These are phyloP conservation scores for Tillandsia leiboldiana DNA, from an alignment of 176 grass and related monocot species.

Conservation along the genomic window DNA sequence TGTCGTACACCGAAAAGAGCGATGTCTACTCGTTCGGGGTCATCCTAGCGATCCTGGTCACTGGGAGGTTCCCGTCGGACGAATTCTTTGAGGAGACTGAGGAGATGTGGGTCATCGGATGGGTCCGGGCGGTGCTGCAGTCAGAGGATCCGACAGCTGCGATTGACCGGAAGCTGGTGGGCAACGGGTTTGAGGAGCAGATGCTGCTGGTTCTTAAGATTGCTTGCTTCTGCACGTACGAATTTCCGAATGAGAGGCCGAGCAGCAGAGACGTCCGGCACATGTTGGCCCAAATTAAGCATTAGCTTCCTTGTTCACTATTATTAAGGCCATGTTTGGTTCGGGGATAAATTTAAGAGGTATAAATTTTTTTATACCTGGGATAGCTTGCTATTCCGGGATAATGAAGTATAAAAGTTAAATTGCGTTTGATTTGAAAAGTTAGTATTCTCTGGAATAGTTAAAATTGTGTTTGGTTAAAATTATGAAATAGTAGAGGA, in stretches of 20 bases:
- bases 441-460: too few relatives aligned
- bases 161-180: slow-evolving; percentile 43
- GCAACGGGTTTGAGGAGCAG: slow-evolving; percentile 48
- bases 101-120: slow-evolving; percentile 45
- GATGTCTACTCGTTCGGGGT: slow-evolving; percentile 90
- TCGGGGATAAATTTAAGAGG: too few relatives aligned
- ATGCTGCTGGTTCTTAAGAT: slow-evolving; percentile 59
- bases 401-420: too few relatives aligned
- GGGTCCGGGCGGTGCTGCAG: slow-evolving; percentile 36
- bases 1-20: slow-evolving; percentile 64
- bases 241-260: slow-evolving; percentile 58
- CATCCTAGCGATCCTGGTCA: slow-evolving; percentile 60
- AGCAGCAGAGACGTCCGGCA: slow-evolving; percentile 44
- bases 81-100: slow-evolving; percentile 52
- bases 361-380: too few relatives aligned
- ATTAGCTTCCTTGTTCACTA: background rate
- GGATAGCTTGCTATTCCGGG: too few relatives aligned
- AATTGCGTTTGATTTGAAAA: too few relatives aligned
- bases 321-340: too few relatives aligned
- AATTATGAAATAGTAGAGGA: too few relatives aligned
- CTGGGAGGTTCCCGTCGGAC: slow-evolving; percentile 60
- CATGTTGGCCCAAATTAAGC: slow-evolving; percentile 64
- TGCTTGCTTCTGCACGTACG: slow-evolving; percentile 58
- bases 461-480: too few relatives aligned
- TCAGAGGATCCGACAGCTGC: slow-evolving; percentile 18